Conservation (phyloP, 1,284 basidiomycete species). For the Trametes hirsuta region DNA sequence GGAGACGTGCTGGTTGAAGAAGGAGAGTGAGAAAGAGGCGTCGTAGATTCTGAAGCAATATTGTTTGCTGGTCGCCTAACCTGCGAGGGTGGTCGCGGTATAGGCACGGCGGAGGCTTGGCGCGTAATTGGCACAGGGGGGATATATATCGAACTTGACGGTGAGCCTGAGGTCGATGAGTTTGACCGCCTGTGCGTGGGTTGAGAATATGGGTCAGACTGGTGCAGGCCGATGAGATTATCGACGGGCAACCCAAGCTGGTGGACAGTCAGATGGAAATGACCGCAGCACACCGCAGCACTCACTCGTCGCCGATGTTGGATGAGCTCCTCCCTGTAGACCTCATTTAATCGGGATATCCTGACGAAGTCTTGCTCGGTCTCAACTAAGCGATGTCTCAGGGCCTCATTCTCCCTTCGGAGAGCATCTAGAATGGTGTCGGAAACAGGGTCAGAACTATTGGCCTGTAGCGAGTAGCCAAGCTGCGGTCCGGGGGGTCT, state of each 20-base stretch:
- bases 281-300: conserved; percentile 20
- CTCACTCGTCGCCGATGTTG: conserved; percentile 74
- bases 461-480: conserved; percentile 26
- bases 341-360: conserved; percentile 72
- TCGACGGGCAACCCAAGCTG: conserved; percentile 77
- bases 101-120: conserved; percentile 57
- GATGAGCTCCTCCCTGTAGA: conserved; percentile 80
- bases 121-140: conserved; percentile 36
- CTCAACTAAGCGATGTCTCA: conserved; percentile 64
- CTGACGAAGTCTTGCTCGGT: conserved; percentile 77
- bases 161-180: conserved; percentile 46
- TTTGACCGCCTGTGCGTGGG: conserved; percentile 62
- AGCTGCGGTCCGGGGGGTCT: conserved; percentile 18
- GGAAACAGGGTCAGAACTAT: conserved; percentile 53
- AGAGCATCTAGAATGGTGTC: conserved; percentile 74
- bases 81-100: conserved; percentile 68
- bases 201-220: conserved; percentile 67
- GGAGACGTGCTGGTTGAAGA: conserved; percentile 62
- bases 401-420: conserved; percentile 73
- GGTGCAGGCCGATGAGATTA: conserved; percentile 68
- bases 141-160: conserved; percentile 45
- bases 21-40: conserved; percentile 62
- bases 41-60: conserved; percentile 49
- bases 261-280: not conserved
- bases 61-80: conserved; percentile 52